Conservation (phyloP, 495 filamentous ascomycete species). For the Evernia prunastri region DNA sequence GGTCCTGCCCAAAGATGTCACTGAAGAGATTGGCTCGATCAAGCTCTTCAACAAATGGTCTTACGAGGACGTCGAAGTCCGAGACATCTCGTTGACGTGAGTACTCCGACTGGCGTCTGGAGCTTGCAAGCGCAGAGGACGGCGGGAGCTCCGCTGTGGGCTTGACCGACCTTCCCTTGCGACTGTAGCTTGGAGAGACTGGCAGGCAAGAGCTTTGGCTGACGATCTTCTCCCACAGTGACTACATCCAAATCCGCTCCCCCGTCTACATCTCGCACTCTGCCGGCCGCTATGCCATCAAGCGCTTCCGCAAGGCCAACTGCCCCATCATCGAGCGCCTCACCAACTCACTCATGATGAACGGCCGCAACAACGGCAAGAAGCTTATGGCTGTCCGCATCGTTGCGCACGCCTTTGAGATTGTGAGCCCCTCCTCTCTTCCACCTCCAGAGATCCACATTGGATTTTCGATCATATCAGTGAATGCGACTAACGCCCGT, state of each 20-base stretch:
- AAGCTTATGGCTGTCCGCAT: slow-evolving; percentile 99
- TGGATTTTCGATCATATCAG: background rate
- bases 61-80: slow-evolving; percentile 99
- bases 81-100: slow-evolving; percentile 99
- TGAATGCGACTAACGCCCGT: background rate
- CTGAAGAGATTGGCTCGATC: slow-evolving; percentile 80
- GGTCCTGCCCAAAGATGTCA: slow-evolving; percentile 92
- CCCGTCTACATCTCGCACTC: slow-evolving; percentile 99
- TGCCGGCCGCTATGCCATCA: slow-evolving; percentile 95
- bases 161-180: background rate
- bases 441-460: background rate
- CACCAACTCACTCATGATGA: slow-evolving; percentile 99
- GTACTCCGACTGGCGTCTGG: slow-evolving; percentile 30
- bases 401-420: slow-evolving; percentile 97
- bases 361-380: slow-evolving; percentile 99
- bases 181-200: background rate
- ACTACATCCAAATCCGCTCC: slow-evolving; percentile 98
- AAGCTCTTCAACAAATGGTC: slow-evolving; percentile 98
- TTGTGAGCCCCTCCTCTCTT: slow-evolving; percentile 57
- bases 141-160: background rate
- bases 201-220: slow-evolving; percentile 29
- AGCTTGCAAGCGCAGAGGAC: background rate
- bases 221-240: slow-evolving; percentile 54
- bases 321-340: slow-evolving; percentile 99
- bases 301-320: slow-evolving; percentile 99